Evolutionary conservation across 768 basidiomycete genomes (phyloP).

Genomic region (Lactarius psammicola): DNA sequence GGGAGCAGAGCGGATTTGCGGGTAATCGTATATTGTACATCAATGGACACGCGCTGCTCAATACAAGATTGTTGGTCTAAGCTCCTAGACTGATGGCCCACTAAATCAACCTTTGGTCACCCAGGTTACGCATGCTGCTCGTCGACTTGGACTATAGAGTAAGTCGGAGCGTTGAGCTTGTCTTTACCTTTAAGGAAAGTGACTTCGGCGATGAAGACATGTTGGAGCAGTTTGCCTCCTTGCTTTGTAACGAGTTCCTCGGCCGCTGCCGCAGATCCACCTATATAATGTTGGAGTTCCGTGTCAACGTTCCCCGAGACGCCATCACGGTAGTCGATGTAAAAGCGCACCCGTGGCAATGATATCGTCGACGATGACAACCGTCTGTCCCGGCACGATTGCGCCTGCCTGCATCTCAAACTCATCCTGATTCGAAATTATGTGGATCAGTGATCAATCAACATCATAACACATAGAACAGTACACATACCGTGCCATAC

Average conservation of each 20-base stretch:
- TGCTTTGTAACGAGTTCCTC: slow-evolving; percentile 81
- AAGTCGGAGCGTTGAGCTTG: slow-evolving; percentile 83
- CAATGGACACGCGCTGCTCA: slow-evolving; percentile 72
- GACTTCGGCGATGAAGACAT: slow-evolving; percentile 91
- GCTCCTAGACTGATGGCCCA: not conserved
- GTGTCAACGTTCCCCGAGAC: slow-evolving; percentile 3
- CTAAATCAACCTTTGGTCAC: not conserved
- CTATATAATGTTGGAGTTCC: slow-evolving; percentile 38
- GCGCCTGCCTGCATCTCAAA: slow-evolving; percentile 94
- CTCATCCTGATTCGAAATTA: slow-evolving; percentile 60
- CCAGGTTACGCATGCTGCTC: slow-evolving; percentile 39
- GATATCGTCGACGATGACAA: slow-evolving; percentile 90
- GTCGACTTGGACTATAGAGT: slow-evolving; percentile 80
- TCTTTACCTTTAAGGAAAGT: slow-evolving; percentile 69
- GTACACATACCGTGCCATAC: slow-evolving; percentile 70
- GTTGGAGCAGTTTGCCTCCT: slow-evolving; percentile 85
- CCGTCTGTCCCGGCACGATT: slow-evolving; percentile 77
- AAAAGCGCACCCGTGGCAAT: slow-evolving; percentile 82
- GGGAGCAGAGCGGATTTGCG: slow-evolving; percentile 33
- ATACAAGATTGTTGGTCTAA: slow-evolving; percentile 68
- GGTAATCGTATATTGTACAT: slow-evolving; percentile 61
- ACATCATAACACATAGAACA: not conserved
- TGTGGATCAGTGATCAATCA: not conserved
- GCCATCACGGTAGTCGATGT: not conserved
- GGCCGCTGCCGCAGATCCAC: slow-evolving; percentile 91